Percentiles rank a stretch among this genome's conserved stretches.
phyloP scores from a whole-genome alignment of 1,284 basidiomycete species.

The Malassezia restricta region DNA sequence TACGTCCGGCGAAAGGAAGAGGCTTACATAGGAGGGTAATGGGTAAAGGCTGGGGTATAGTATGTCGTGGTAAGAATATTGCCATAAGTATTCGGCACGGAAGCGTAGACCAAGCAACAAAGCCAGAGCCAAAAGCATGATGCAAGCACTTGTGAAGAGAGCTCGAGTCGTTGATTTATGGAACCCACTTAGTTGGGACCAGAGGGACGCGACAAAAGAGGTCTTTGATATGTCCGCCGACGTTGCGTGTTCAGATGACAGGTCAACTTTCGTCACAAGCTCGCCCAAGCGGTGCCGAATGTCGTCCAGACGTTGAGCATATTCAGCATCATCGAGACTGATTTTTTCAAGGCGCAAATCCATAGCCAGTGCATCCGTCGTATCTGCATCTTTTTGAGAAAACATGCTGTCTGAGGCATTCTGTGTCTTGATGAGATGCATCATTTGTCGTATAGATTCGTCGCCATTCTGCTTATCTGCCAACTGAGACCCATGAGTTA shows the following conservation, averaged over 20 bases:
- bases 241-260: no score
- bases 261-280: background rate
- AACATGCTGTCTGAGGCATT: background rate
- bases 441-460: background rate
- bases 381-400: background rate
- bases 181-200: background rate
- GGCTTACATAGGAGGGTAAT: background rate
- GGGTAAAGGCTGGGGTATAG: constrained; percentile 4
- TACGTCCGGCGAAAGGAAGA: background rate
- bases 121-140: background rate
- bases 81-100: constrained; percentile 7
- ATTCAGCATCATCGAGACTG: constrained; percentile 10
- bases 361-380: background rate
- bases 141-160: background rate
- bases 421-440: background rate
- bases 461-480: background rate
- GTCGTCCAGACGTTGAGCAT: constrained; percentile 7
- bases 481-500: background rate
- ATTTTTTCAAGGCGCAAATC: constrained; percentile 9
- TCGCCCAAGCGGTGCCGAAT: constrained; percentile 9
- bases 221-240: no score
- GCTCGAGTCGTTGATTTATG: background rate
- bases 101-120: background rate
- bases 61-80: constrained; percentile 9
- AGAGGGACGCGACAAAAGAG: no score